Conservation (phyloP, 164 flowering plant genomes). For the Tinospora cordifolia region DNA sequence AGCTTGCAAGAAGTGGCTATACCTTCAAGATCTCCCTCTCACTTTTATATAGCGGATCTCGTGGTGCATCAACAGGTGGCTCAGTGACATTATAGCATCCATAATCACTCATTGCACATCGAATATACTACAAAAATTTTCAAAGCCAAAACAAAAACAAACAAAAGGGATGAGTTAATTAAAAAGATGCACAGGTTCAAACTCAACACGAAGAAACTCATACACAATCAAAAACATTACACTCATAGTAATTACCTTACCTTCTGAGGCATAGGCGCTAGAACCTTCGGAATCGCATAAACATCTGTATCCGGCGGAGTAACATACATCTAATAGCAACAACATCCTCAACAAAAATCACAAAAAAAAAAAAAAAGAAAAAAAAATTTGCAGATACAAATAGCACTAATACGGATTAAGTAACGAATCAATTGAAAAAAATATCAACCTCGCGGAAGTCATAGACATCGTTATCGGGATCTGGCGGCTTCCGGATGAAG, state of each 20-base stretch:
- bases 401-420: too few relatives aligned
- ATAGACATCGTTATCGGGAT: slow-evolving; percentile 83
- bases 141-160: background rate
- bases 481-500: slow-evolving; percentile 88
- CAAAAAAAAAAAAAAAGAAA: too few relatives aligned
- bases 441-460: slow-evolving; percentile 46
- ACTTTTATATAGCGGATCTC: slow-evolving; percentile 83
- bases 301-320: slow-evolving; percentile 96
- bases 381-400: background rate
- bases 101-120: slow-evolving; percentile 82
- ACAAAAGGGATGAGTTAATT: background rate
- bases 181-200: background rate
- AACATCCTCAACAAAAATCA: slow-evolving; percentile 6
- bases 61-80: slow-evolving; percentile 89
- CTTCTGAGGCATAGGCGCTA: slow-evolving; percentile 94
- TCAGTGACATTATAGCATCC: slow-evolving; percentile 81
- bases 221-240: background rate
- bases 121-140: slow-evolving; percentile 53
- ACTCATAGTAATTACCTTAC: slow-evolving; percentile 22
- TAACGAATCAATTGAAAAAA: background rate
- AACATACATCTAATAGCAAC: slow-evolving; percentile 73
- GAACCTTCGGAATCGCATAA: slow-evolving; percentile 81
- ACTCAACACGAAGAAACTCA: background rate
- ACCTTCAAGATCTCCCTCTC: slow-evolving; percentile 77
- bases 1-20: slow-evolving; percentile 2